A percentile compares a stretch with the other conserved stretches of the same genome.
These are phyloP conservation scores for Lagerstroemia speciosa DNA, from an alignment of 345 rosid species.

Conservation along the genomic window DNA sequence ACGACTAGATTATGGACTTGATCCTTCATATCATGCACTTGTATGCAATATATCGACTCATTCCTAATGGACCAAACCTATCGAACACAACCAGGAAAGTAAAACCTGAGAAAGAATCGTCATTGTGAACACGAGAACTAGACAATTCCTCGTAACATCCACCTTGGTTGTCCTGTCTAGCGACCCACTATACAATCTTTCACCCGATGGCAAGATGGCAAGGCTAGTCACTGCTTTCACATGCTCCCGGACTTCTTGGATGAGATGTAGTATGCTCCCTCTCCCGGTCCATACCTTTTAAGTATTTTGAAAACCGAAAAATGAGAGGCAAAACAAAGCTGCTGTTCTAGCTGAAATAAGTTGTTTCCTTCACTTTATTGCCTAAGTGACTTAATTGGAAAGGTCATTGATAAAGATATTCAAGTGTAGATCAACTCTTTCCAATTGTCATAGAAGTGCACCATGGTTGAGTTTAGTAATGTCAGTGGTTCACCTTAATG, in stretches of 20 bases:
- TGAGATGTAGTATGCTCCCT: conserved; percentile 52
- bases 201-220: conserved; percentile 40
- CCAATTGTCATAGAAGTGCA: no score
- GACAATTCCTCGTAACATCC: neutral
- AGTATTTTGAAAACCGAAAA: neutral
- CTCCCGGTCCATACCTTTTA: conserved; percentile 61
- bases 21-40: conserved; percentile 63
- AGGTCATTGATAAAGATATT: neutral
- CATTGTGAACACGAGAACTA: neutral
- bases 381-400: neutral
- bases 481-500: conserved; percentile 33
- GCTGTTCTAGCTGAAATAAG: neutral
- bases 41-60: conserved; percentile 28
- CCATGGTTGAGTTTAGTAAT: neutral
- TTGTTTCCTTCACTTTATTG: no score
- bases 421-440: neutral
- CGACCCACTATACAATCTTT: conserved; percentile 54
- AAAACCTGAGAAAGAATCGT: neutral
- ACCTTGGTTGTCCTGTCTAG: conserved; percentile 55
- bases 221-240: conserved; percentile 57
- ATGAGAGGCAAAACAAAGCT: neutral
- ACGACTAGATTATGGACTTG: conserved; percentile 50
- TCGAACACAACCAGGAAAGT: neutral
- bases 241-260: conserved; percentile 54
- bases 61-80: conserved; percentile 49